A percentile compares a stretch with the other conserved stretches of the same genome.
Conservation (phyloP, 2,329 filamentous ascomycete species). For the Colletotrichum limetticola region DNA sequence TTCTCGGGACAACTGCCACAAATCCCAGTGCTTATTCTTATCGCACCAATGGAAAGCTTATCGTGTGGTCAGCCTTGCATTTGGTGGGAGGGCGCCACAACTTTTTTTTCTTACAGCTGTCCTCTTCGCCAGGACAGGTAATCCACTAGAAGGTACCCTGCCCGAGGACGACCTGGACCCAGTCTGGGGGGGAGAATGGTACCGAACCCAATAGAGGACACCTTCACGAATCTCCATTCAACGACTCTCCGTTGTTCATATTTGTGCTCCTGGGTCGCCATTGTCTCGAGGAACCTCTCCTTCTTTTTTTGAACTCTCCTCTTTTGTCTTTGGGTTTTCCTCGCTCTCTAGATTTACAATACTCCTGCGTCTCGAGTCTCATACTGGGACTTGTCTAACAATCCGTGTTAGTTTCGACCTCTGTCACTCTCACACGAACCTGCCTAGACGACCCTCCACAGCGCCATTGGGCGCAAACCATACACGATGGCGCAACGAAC, state of each 20-base stretch:
- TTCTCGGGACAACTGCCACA: slow-evolving; percentile 13
- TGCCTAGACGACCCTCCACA: not conserved
- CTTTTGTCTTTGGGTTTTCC: not conserved
- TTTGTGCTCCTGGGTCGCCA: slow-evolving; percentile 20
- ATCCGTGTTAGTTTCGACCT: slow-evolving; percentile 10
- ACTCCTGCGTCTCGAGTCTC: slow-evolving; percentile 15
- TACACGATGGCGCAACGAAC: slow-evolving; percentile 46
- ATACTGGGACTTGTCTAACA: slow-evolving; percentile 18
- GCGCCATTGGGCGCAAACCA: slow-evolving; percentile 36
- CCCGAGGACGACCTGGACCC: slow-evolving; percentile 21
- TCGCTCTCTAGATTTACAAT: not conserved
- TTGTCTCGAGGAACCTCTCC: slow-evolving; percentile 5
- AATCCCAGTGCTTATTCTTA: slow-evolving; percentile 27
- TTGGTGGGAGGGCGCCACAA: slow-evolving; percentile 10
- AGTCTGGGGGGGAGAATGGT: slow-evolving; percentile 24
- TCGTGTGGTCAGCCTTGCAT: slow-evolving; percentile 28
- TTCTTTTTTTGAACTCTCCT: slow-evolving; percentile 2
- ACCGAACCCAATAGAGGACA: slow-evolving; percentile 33
- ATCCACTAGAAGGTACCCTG: slow-evolving; percentile 15
- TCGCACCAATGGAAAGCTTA: slow-evolving; percentile 30
- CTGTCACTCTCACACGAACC: slow-evolving; percentile 15
- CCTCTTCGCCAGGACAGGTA: slow-evolving; percentile 34
- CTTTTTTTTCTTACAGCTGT: slow-evolving; percentile 34
- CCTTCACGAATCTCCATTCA: slow-evolving; percentile 27
- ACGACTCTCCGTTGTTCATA: slow-evolving; percentile 22